Percentiles rank a stretch among this genome's conserved stretches.
Conservation (phyloP, 2,329 filamentous ascomycete species). For the Sporothrix pallida region DNA sequence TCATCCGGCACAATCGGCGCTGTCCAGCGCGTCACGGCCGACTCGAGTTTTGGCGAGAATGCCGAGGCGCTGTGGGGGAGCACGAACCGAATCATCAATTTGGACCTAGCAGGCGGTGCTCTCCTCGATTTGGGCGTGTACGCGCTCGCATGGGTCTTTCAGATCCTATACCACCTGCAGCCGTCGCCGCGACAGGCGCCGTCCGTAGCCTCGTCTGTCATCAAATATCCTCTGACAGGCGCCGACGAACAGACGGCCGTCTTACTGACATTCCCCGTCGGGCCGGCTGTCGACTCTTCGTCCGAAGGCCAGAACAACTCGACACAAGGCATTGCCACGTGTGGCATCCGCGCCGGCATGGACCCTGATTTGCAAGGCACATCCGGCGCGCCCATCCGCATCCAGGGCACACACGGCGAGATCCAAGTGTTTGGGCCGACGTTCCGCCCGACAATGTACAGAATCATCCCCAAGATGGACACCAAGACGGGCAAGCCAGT, state of each 20-base stretch:
- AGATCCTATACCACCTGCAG: constrained; percentile 82
- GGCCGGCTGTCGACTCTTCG: constrained; percentile 48
- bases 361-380: not conserved
- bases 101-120: constrained; percentile 79
- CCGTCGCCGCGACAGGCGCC: constrained; percentile 60
- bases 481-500: not conserved
- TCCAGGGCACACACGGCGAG: constrained; percentile 81
- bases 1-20: constrained; percentile 60
- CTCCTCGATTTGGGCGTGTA: constrained; percentile 87
- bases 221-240: constrained; percentile 70
- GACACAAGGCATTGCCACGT: constrained; percentile 64
- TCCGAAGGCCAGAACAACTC: constrained; percentile 70
- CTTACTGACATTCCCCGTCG: constrained; percentile 72
- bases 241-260: constrained; percentile 79
- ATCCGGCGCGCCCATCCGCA: constrained; percentile 69
- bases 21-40: constrained; percentile 65
- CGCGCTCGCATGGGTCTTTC: constrained; percentile 87
- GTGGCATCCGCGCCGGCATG: constrained; percentile 61
- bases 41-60: constrained; percentile 65
- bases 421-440: constrained; percentile 79
- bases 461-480: constrained; percentile 54
- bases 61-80: constrained; percentile 44
- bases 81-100: constrained; percentile 78
- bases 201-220: constrained; percentile 69
- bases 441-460: constrained; percentile 70